Evolutionary conservation across 2,329 filamentous ascomycete species (phyloP), one percentile per base, ranked within the genome.

Genomic region (Sclerotiophoma versabilis): DNA sequence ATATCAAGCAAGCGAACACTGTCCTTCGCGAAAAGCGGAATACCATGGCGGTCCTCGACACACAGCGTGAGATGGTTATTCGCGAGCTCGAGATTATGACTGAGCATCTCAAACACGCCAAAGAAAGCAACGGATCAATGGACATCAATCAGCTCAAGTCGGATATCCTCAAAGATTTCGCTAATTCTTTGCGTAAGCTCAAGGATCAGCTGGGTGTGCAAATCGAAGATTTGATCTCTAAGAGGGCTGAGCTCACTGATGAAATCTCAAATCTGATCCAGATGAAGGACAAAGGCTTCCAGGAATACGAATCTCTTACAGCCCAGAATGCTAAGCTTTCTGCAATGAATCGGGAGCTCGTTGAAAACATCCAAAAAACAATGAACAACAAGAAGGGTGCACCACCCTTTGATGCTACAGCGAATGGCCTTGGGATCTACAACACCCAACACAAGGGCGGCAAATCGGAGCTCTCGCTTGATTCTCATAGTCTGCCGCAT

Each of bases 231-330:
- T 88, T 97, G 61, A 91, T 97, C 47, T 88, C 93, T 30, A 91
- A 93, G 75, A 87, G 92, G 56, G 92, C 95, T 68, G 86, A 91
- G 60, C 77, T 97, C 11, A 79, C 92, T 0, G 92, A 96, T 50
- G 93, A 98, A 74, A 92, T 93, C 70, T 87, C 88, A 54, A 89
- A 88, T 65, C 84, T 96, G 20, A 86, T 90, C 32, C 88, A 90
- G 46, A 90, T 95, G 79, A 92, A 96, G 66, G 93, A 98, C 75
- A 92, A 95, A 71, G 93, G 92, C 12, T 88, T 97, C 66, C 87
- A 96, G 68, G 95, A 99, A 71, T 98, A 97, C 70, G 95, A 98
- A 78, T 92, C 96, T 69, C 81, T 99, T 37, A 96, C 92, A 10
- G 89, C 88, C 52, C 96, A 96, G 81, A 99, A 99, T 72, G 89